Evolutionary conservation across 2,329 filamentous ascomycete species (phyloP).

Genomic region (Arthrobotrys musiformis): DNA sequence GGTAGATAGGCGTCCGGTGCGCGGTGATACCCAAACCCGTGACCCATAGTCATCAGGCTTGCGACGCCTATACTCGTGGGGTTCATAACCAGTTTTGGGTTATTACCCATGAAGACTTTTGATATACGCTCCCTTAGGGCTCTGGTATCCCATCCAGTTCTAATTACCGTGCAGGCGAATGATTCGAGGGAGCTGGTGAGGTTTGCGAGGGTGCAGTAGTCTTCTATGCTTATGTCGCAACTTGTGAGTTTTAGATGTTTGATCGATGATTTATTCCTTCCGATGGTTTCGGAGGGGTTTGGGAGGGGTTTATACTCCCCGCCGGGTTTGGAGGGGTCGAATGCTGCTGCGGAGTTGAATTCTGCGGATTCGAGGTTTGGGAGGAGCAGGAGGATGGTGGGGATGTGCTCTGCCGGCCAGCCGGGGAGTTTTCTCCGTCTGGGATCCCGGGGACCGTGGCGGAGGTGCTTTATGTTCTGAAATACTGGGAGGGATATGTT

Average conservation of each 20-base stretch:
- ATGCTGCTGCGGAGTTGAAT: neutral
- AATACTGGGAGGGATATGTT: neutral
- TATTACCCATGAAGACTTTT: neutral
- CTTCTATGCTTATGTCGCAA: neutral
- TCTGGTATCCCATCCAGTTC: neutral
- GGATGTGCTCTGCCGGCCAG: neutral
- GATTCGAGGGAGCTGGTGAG: neutral
- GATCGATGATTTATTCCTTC: neutral
- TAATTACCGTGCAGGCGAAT: neutral
- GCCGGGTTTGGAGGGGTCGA: neutral
- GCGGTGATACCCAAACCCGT: neutral
- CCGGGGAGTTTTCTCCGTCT: neutral
- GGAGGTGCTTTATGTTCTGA: constrained; percentile 10
- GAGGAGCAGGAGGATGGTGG: neutral
- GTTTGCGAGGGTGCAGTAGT: neutral
- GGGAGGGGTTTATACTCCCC: neutral
- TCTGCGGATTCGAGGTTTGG: neutral
- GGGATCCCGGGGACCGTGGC: neutral
- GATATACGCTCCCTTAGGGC: neutral
- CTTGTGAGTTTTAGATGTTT: neutral
- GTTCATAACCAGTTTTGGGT: too few species aligned
- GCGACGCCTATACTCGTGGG: too few species aligned
- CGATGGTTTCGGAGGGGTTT: neutral
- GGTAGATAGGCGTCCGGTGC: neutral
- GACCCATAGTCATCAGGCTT: too few species aligned